Conservation (phyloP, 768 basidiomycete species). For the Amyloporia xantha region DNA sequence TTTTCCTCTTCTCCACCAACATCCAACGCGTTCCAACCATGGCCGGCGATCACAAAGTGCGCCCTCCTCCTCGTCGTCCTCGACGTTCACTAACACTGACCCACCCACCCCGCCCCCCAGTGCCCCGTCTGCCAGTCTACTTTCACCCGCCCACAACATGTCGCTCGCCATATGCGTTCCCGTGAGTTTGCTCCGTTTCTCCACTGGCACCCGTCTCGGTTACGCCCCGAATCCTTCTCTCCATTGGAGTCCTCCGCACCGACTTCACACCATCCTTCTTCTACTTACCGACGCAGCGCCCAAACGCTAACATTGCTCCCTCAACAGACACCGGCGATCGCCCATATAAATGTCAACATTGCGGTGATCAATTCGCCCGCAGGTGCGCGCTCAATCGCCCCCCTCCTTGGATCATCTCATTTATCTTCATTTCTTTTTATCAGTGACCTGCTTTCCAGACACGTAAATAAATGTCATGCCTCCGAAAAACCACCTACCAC, state of each 20-base stretch:
- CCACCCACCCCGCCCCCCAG: slow-evolving; percentile 23
- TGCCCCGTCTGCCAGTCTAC: slow-evolving; percentile 85
- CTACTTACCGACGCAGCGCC: not conserved
- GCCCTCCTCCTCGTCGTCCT: slow-evolving; percentile 11
- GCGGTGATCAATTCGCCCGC: slow-evolving; percentile 85
- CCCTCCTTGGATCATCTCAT: slow-evolving; percentile 2
- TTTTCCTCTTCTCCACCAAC: slow-evolving; percentile 3
- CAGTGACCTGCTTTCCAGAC: slow-evolving; percentile 80
- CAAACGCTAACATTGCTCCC: slow-evolving; percentile 3
- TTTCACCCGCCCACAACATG: slow-evolving; percentile 86
- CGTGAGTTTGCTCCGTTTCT: slow-evolving; percentile 45
- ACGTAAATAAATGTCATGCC: slow-evolving; percentile 85
- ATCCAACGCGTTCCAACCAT: slow-evolving; percentile 11
- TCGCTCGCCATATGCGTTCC: slow-evolving; percentile 85
- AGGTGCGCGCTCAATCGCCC: slow-evolving; percentile 48
- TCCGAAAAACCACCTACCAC: slow-evolving; percentile 53
- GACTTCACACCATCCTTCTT: slow-evolving; percentile 8
- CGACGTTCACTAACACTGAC: slow-evolving; percentile 1
- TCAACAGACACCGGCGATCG: slow-evolving; percentile 77
- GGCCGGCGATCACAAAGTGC: slow-evolving; percentile 28
- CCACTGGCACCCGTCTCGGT: slow-evolving; percentile 10
- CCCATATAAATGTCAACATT: slow-evolving; percentile 83
- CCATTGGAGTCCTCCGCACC: slow-evolving; percentile 9
- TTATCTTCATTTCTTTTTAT: not conserved
- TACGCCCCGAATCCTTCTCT: slow-evolving; percentile 9